Percentiles rank a stretch among this genome's conserved stretches.
phyloP scores from a whole-genome alignment of 345 rosid genomes.

The Acer campestre region DNA sequence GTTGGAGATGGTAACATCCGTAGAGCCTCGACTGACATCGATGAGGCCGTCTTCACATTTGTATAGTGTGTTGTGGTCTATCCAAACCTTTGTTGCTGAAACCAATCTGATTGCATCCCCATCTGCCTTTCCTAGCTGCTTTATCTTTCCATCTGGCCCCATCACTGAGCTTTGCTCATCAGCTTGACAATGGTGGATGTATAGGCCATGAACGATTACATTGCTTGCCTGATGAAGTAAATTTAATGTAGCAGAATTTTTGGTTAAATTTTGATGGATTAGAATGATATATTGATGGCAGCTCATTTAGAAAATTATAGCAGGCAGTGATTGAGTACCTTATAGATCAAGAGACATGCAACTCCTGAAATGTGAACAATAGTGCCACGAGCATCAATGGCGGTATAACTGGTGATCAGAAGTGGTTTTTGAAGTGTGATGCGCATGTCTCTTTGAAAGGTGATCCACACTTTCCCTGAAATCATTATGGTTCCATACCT shows the following conservation, averaged over 20 bases:
- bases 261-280: conserved; percentile 20
- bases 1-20: conserved; percentile 62
- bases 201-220: conserved; percentile 73
- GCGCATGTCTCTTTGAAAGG: conserved; percentile 62
- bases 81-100: conserved; percentile 67
- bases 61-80: conserved; percentile 74
- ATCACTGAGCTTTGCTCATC: conserved; percentile 54
- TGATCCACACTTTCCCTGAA: conserved; percentile 68
- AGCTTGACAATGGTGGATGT: conserved; percentile 66
- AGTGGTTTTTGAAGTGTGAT: conserved; percentile 61
- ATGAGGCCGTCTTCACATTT: conserved; percentile 65
- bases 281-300: neutral
- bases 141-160: conserved; percentile 53
- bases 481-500: conserved; percentile 66
- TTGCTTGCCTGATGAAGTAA: conserved; percentile 40
- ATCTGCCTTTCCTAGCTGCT: conserved; percentile 53
- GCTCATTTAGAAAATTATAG: neutral
- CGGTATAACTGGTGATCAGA: conserved; percentile 66
- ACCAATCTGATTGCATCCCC: conserved; percentile 80
- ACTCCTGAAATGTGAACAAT: conserved; percentile 55
- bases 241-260: conserved; percentile 15
- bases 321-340: conserved; percentile 28
- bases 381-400: conserved; percentile 74
- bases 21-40: conserved; percentile 69
- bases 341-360: conserved; percentile 61